Evolutionary conservation across 1,139 yeast species (phyloP).

Genomic region (Scheffersomyces parashehatae): DNA sequence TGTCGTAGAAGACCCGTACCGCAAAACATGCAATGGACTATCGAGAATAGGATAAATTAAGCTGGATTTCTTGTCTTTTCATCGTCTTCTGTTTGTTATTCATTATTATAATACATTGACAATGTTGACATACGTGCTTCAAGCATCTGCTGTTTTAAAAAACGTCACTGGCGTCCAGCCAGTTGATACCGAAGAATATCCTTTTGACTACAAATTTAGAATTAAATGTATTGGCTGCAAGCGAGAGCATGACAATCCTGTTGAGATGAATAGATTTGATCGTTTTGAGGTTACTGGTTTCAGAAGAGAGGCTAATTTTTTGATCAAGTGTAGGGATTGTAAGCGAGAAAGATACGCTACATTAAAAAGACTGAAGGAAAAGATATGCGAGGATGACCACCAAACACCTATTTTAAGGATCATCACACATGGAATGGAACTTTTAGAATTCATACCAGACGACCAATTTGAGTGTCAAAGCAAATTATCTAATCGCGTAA

Average conservation of each 20-base stretch:
- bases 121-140: conserved; percentile 7
- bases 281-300: conserved; percentile 16
- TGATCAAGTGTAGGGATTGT: conserved; percentile 18
- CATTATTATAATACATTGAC: background rate
- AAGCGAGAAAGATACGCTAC: conserved; percentile 17
- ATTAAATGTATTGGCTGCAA: conserved; percentile 20
- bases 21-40: too few species aligned
- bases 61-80: too few species aligned
- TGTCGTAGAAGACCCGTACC: too few species aligned
- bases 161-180: conserved; percentile 19
- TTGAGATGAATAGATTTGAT: conserved; percentile 19
- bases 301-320: conserved; percentile 18
- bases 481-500: conserved; percentile 8
- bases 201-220: conserved; percentile 19
- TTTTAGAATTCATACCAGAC: conserved; percentile 16
- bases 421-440: conserved; percentile 18
- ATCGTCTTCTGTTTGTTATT: background rate
- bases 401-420: conserved; percentile 14
- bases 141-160: conserved; percentile 14
- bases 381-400: conserved; percentile 7
- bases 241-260: conserved; percentile 16
- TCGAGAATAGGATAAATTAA: too few species aligned
- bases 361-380: conserved; percentile 9
- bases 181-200: conserved; percentile 14
- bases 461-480: conserved; percentile 17